Evolutionary conservation across 345 rosid genomes (phyloP).

Genomic region (Arabidopsis suecica): DNA sequence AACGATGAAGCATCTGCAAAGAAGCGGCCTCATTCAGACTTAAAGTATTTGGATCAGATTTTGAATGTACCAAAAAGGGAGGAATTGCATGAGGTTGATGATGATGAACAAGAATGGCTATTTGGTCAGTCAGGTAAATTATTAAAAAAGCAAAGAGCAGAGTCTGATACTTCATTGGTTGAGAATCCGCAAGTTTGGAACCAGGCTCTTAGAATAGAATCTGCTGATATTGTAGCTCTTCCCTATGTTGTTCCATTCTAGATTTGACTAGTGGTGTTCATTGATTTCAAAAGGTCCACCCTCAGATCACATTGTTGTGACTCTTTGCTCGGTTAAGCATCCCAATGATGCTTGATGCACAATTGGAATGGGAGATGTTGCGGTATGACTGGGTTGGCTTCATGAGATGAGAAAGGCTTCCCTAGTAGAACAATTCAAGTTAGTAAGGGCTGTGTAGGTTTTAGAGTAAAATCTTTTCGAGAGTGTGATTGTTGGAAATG

Average conservation of each 20-base stretch:
- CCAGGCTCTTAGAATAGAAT: constrained; percentile 61
- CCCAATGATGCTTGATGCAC: background rate
- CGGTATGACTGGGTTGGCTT: constrained; percentile 12
- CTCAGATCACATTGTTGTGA: constrained; percentile 1
- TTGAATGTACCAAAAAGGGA: constrained; percentile 65
- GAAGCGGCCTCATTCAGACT: constrained; percentile 74
- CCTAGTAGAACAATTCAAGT: constrained; percentile 3
- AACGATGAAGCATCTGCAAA: constrained; percentile 49
- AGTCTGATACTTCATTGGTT: constrained; percentile 22
- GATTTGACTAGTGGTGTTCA: constrained; percentile 32
- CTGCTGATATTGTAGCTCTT: constrained; percentile 66
- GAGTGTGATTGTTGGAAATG: constrained; percentile 38
- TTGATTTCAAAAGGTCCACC: constrained; percentile 27
- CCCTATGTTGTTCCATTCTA: constrained; percentile 84
- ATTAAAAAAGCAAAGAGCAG: constrained; percentile 46
- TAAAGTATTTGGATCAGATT: constrained; percentile 60
- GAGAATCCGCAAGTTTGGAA: constrained; percentile 64
- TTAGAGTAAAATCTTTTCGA: constrained; percentile 30
- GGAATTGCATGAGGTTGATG: constrained; percentile 47
- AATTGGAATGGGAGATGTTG: constrained; percentile 17
- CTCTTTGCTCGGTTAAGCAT: constrained; percentile 14
- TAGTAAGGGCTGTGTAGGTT: constrained; percentile 24
- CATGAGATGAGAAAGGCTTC: constrained; percentile 27
- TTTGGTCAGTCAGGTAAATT: constrained; percentile 41
- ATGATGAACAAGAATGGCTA: constrained; percentile 73